Percentiles rank a stretch among this genome's conserved stretches.
These are phyloP conservation scores for Furcasterigmium sp. DNA, from an alignment of 2,329 filamentous ascomycete genomes.

Conservation along the genomic window DNA sequence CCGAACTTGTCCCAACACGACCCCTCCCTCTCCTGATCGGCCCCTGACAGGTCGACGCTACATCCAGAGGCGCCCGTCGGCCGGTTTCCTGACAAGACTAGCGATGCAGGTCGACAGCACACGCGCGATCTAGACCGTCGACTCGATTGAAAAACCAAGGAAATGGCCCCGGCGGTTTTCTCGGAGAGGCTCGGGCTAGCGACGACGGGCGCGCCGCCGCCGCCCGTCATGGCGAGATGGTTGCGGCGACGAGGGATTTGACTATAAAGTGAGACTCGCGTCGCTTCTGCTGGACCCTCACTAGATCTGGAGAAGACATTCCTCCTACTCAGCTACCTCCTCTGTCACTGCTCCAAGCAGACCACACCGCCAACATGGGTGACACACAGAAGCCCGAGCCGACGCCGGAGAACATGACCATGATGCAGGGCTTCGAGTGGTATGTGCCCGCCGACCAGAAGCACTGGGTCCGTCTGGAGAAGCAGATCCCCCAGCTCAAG, in stretches of 20 bases:
- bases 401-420: constrained; percentile 42
- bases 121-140: neutral
- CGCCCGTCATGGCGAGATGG: neutral
- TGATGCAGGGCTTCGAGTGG: constrained; percentile 73
- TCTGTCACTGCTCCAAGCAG: no score
- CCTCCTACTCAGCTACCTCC: no score
- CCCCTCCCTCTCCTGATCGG: no score
- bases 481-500: constrained; percentile 51
- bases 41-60: no score
- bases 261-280: neutral
- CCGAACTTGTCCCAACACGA: no score
- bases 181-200: neutral
- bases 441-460: constrained; percentile 58
- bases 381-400: constrained; percentile 9
- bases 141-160: neutral
- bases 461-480: constrained; percentile 58
- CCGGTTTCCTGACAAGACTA: neutral
- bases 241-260: no score
- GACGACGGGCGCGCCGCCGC: no score
- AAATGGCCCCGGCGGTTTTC: neutral
- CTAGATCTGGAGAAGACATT: neutral
- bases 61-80: neutral
- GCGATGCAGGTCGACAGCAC: neutral
- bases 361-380: constrained; percentile 6
- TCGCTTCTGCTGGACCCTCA: neutral